Percentiles rank a stretch among this genome's conserved stretches.
phyloP scores from a whole-genome alignment of 768 basidiomycete species.

The Cantharellus anzutake region DNA sequence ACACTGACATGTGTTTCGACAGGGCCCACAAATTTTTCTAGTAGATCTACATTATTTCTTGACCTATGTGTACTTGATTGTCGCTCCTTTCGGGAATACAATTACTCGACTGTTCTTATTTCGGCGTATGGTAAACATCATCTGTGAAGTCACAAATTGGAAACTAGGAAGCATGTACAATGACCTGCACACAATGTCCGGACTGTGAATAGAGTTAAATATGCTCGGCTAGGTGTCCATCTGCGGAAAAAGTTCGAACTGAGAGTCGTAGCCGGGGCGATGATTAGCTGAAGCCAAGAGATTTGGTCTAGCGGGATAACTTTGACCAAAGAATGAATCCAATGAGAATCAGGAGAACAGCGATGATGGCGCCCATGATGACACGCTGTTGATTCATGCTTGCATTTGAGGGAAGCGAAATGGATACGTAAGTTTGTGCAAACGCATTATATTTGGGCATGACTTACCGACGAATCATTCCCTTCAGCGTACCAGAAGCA shows the following conservation, averaged over 20 bases:
- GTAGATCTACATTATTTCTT: no score
- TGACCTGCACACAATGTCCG: neutral
- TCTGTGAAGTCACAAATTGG: no score
- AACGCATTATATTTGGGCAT: neutral
- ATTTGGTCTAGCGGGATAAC: constrained; percentile 11
- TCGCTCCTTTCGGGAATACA: no score
- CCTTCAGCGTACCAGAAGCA: constrained; percentile 79
- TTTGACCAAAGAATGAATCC: constrained; percentile 67
- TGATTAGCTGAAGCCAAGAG: neutral
- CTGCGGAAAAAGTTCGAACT: neutral
- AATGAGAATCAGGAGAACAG: constrained; percentile 70
- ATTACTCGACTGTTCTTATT: no score
- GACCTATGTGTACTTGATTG: no score
- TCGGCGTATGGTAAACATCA: no score
- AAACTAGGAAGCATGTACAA: neutral
- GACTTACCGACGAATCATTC: constrained; percentile 85
- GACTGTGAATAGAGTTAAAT: neutral
- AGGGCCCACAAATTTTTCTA: neutral
- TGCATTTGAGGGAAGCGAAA: constrained; percentile 7
- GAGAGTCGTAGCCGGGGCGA: neutral
- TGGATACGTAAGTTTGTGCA: neutral
- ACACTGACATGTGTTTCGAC: neutral
- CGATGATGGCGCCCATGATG: constrained; percentile 71
- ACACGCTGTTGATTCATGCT: constrained; percentile 98
- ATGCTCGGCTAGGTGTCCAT: no score